Evolutionary conservation across 2,329 filamentous ascomycete species (phyloP), one percentile per base, ranked within the genome.

Genomic region (Alternaria longipes): DNA sequence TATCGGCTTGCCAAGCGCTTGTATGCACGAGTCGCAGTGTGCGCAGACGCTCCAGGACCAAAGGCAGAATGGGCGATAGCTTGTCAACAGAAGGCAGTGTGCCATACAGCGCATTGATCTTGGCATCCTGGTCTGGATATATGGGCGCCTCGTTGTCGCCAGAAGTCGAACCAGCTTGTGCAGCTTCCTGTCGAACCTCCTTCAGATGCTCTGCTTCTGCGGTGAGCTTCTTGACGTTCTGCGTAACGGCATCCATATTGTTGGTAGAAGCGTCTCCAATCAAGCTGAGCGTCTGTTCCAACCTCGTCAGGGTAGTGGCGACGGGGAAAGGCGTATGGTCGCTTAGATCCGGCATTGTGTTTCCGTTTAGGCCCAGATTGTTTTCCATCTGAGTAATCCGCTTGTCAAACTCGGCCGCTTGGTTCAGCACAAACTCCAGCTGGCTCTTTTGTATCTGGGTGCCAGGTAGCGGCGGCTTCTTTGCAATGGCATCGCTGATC

Each of bases 91-190:
- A 95, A 1, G 93, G 90, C 16, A 99, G 83, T 3, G 93, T 92
- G 1, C 91, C 91, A 79, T 97, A 97, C 5, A 99, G 86, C 1
- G 94, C 92, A 67, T 97, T 95, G 76, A 99, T 91, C 77, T 97
- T 97, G 54, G 91, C 86, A 41, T 89, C 86, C 70, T 96, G 91
- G 70, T 97, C 93, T 8, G 85, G 84, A 58, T 90, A 84, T 55
- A 75, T 56, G 45, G 68, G 46, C 1, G 56, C 50, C 26, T 67
- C 69, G 46, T n/a, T 53, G 11, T 72, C 70, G 14, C 59, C 54
- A 20, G 30, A 44, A 11, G 45, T 52, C 5, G 54, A 44, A 11
- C 57, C 54, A 45, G 62, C 56, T 26, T 68, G 67, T 47, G 67
- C 67, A 38, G 69, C 70, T 46, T 77, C 73, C 22, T 66, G 57